Evolutionary conservation across 2,329 filamentous ascomycete genomes (phyloP), one percentile per base, ranked within the genome.

Genomic region (Penicillium decumbens): DNA sequence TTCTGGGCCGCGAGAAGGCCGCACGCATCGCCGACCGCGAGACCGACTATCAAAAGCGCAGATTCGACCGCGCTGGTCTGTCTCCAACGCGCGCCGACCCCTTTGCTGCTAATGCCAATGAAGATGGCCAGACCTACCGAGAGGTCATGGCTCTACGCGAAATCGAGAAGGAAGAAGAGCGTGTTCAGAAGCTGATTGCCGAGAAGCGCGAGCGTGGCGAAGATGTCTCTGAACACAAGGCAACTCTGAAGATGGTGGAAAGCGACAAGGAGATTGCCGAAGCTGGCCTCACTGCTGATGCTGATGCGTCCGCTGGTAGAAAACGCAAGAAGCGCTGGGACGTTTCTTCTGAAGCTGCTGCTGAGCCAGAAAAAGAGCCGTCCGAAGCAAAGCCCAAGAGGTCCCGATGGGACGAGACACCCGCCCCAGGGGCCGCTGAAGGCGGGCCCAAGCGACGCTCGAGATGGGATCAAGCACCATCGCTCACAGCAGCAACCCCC

Each of bases 261-360:
- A 60, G 71, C 50, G 80, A 89, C 57, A 87, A 89, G 68, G 87
- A 91, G 66, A 88, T 86, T 55, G 78, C 77, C 38, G 87, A 91
- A 45, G 79, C 81, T 53, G 85, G 84, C 40, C 80, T 86, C 44
- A 80, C 87, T 42, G 81, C 86, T 61, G 77, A 79, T 55, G 80
- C 79, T 8, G 77, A 79, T 55, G 80, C 79, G 0, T 40, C 38
- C 7, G 75, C 81, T 23, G 81, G 83, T 29, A 81, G 85, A 53
- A 93, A 93, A 79, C 83, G 91, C 65, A 96, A 95, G 80, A 89
- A 95, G 78, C 83, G 93, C 71, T 98, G 93, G 93, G 92, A 96
- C 70, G 84, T 91, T 18, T 77, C 84, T n/a, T 76, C 80, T 6
- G 77, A 81, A 33, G 72, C 75, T 5, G 72, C 76, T 5, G 77